Evolutionary conservation across 2,329 filamentous ascomycete species (phyloP), one percentile per base, ranked within the genome.

Genomic region (Bertia moriformis): DNA sequence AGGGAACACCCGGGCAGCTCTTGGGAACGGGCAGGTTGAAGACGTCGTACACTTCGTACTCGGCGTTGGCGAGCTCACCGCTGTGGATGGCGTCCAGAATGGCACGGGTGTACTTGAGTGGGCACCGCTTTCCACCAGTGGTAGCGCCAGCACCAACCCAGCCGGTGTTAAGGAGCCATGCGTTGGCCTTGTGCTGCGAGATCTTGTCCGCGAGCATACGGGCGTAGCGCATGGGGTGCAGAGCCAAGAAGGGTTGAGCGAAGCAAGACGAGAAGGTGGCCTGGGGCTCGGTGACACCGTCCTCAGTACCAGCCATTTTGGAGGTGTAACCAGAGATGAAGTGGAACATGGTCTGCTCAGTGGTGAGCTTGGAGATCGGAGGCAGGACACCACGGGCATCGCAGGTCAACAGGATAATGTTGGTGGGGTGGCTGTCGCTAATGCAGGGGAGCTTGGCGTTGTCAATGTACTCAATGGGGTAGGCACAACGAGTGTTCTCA

Each of bases 281-380:
- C 66, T 96, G 86, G 47, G 91, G 91, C 67, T 98, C 91, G 7
- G 84, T 93, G 48, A 98, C 78, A 55, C 91, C 91, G 48, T 95
- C 86, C 68, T 98, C 91, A 22, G 91, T 98, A 55, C 91, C 91
- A 48, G 91, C 91, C 91, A 98, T 98, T 80, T 98, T 98, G 58
- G 89, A 96, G 47, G 91, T 98, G 74, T 98, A 98, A 52, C 91
- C 91, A 14, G 85, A 93, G 66, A 98, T 98, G 78, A 98, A 98
- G 74, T 98, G 91, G 81, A 96, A 98, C 89, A 98, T 96, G 62
- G 87, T 94, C 69, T 96, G 91, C 54, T 85, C 78, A 47, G 82
- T 76, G 70, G 83, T 78, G 59, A 98, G 82, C 73, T 96, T 96
- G 54, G 87, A 95, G 66, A 98, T 96, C 38, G 91, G 91, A 41